Evolutionary conservation across 495 filamentous ascomycete genomes (phyloP).

Genomic region (Penicillium roqueforti): DNA sequence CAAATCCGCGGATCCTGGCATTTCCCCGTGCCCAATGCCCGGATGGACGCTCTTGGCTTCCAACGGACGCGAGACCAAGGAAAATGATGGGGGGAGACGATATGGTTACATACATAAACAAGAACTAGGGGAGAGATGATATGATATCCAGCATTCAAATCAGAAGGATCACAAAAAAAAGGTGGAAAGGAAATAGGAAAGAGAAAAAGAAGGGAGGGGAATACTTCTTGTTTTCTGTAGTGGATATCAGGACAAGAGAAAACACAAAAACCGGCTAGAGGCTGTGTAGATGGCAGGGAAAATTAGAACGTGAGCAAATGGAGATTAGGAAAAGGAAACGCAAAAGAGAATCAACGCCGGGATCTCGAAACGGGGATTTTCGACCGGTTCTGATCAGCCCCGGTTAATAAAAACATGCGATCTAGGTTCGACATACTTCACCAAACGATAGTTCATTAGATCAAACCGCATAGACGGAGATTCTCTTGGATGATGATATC

Average conservation of each 20-base stretch:
- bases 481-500: conserved; percentile 99
- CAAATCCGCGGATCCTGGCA: conserved; percentile 36
- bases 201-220: conserved; percentile 12
- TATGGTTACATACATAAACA: conserved; percentile 42
- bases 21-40: conserved; percentile 30
- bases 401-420: conserved; percentile 34
- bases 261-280: conserved; percentile 42
- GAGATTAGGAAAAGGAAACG: conserved; percentile 19
- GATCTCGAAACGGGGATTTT: conserved; percentile 32
- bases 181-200: conserved; percentile 16
- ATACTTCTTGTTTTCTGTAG: conserved; percentile 35
- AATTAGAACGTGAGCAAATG: conserved; percentile 25
- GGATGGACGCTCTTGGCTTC: conserved; percentile 24
- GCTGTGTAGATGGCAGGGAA: conserved; percentile 35
- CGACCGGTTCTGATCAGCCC: conserved; percentile 28
- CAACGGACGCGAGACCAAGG: conserved; percentile 31
- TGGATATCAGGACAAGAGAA: conserved; percentile 32
- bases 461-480: conserved; percentile 93
- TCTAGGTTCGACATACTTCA: conserved; percentile 36
- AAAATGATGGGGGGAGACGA: conserved; percentile 30
- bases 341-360: conserved; percentile 42
- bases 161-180: conserved; percentile 18
- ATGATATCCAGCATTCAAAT: conserved; percentile 46
- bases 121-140: conserved; percentile 27
- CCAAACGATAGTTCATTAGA: conserved; percentile 57